A percentile compares a stretch with the other conserved stretches of the same genome.
Conservation (phyloP, 2,329 filamentous ascomycete genomes). For the Epichloe hybrida region DNA sequence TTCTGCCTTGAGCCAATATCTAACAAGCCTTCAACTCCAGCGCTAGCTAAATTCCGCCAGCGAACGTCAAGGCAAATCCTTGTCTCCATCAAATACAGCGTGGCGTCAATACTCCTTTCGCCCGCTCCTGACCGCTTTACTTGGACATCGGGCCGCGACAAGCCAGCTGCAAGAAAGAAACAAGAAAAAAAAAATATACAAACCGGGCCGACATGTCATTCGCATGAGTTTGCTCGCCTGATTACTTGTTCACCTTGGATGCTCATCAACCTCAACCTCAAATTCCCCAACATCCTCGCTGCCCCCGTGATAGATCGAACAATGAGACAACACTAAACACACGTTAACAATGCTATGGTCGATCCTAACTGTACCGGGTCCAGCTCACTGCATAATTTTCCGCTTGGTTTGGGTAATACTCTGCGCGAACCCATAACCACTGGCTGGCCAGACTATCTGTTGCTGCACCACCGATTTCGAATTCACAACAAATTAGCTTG, state of each 20-base stretch:
- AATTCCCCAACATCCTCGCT: not conserved
- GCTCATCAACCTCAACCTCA: not conserved
- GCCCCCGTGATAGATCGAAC: not conserved
- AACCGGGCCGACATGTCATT: not conserved
- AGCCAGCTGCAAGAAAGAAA: not conserved
- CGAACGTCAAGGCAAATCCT: not conserved
- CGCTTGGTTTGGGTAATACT: not conserved
- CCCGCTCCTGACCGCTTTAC: too few relatives aligned
- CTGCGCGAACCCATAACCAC: not conserved
- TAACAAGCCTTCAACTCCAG: not conserved
- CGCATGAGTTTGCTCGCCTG: not conserved
- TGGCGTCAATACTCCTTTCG: not conserved
- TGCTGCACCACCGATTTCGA: not conserved
- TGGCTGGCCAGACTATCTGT: not conserved
- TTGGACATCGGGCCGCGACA: not conserved
- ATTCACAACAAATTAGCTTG: not conserved
- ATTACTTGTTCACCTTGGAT: not conserved
- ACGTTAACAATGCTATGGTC: not conserved
- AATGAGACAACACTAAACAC: not conserved
- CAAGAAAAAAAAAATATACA: fast-evolving
- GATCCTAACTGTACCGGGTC: not conserved
- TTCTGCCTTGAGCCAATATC: too few relatives aligned
- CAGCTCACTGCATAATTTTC: too few relatives aligned
- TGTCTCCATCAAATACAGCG: not conserved
- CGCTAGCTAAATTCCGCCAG: not conserved